These are phyloP conservation scores for Tetrahymena borealis DNA, from an alignment of 73 alveolate genomes.

Conservation along the genomic window DNA sequence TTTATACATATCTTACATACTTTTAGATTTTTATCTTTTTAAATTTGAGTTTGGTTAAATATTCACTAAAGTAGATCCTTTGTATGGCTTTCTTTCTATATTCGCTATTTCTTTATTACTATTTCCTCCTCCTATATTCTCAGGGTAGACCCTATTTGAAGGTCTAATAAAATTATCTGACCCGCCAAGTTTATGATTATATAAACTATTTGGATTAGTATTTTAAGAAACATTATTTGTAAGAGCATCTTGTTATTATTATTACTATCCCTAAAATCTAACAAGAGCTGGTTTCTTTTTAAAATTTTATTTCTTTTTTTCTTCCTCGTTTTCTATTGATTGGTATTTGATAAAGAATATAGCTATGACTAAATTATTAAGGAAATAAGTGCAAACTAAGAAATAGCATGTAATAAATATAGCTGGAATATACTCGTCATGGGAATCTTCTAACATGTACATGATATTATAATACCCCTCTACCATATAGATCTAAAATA, in stretches of 20 bases:
- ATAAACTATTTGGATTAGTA: not conserved
- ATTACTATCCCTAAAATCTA: not conserved
- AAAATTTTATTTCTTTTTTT: not conserved
- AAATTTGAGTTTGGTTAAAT: too few relatives aligned
- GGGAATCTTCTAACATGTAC: conserved; percentile 9
- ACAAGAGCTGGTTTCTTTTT: not conserved
- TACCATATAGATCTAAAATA: not conserved
- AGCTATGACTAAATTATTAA: not conserved
- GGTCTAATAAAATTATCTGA: not conserved
- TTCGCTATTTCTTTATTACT: too few relatives aligned
- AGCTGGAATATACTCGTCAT: conserved; percentile 15
- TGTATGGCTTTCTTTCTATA: too few relatives aligned
- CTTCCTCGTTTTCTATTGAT: not conserved
- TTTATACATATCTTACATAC: too few relatives aligned
- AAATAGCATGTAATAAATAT: not conserved
- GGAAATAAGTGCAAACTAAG: not conserved
- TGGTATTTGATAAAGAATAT: not conserved
- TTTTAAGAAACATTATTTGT: not conserved
- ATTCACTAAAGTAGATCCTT: too few relatives aligned
- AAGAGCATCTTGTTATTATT: not conserved
- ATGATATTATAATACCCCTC: conserved; percentile 18
- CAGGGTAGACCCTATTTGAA: not conserved
- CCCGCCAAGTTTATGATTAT: not conserved
- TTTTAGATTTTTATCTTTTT: too few relatives aligned
- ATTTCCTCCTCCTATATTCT: not conserved